A percentile compares a stretch with the other conserved stretches of the same genome.
Evolutionary conservation across 352 stramenopile species (phyloP).

Genomic region (Phytophthora idaei): DNA sequence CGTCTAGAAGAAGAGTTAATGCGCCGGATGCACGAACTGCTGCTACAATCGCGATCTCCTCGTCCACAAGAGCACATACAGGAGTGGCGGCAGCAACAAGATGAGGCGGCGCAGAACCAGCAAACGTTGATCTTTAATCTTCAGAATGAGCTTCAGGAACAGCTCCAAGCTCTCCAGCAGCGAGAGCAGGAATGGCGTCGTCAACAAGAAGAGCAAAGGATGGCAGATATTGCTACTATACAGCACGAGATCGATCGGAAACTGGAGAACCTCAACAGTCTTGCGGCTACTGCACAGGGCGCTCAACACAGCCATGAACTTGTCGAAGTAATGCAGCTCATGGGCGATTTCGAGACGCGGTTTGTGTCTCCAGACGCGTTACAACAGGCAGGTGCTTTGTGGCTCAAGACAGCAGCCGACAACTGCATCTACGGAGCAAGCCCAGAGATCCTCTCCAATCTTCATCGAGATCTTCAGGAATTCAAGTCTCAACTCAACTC

Average conservation of each 20-base stretch:
- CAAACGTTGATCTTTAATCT: conserved; percentile 34
- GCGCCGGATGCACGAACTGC: conserved; percentile 46
- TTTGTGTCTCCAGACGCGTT: conserved; percentile 39
- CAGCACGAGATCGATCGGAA: conserved; percentile 34
- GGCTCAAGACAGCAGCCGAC: conserved; percentile 55
- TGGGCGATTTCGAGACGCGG: conserved; percentile 28
- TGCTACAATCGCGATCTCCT: conserved; percentile 32
- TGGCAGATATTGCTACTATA: conserved; percentile 10
- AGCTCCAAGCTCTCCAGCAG: conserved; percentile 22
- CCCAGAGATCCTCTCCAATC: conserved; percentile 28
- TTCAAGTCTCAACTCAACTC: conserved; percentile 39
- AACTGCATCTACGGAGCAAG: conserved; percentile 64
- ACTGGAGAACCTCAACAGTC: conserved; percentile 22
- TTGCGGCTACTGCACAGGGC: conserved; percentile 19
- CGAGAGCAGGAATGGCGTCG: conserved; percentile 27
- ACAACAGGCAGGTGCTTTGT: conserved; percentile 28
- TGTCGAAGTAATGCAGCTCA: conserved; percentile 8
- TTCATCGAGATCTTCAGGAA: conserved; percentile 40
- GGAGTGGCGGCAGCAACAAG: conserved; percentile 30
- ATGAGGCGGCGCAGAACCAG: conserved; percentile 29
- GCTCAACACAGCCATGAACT: conserved; percentile 13
- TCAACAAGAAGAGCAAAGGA: conserved; percentile 15
- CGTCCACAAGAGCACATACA: conserved; percentile 31
- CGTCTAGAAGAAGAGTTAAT: conserved; percentile 45
- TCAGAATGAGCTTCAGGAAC: conserved; percentile 21